Base-by-base conservation (phyloP, 176 grass and related monocot species). In the Lolium rigidum region DNA sequence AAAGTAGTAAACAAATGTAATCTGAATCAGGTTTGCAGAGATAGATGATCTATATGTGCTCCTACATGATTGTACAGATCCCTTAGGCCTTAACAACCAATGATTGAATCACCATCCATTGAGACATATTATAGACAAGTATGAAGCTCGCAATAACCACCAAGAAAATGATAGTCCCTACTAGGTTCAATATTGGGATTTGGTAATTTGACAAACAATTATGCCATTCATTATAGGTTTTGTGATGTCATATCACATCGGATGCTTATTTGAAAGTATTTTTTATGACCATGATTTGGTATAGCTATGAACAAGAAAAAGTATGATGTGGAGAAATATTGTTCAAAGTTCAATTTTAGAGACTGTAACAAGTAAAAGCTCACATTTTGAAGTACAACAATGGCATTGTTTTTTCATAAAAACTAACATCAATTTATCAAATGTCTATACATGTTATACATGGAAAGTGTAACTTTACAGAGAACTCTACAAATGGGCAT, bases 1-100 rank as follows among this genome's bases (percentile, higher is more conserved):
- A 60, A 86, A 31, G 11, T 50, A 31, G 60, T 59, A 18, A 71
- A 11, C 3, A 84, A 38, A 90, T 62, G 11, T 51, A 39, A 52
- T 52, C 62, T 60, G 22, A 70, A 77, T 14, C 35, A 65, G 54
- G 11, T 31, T 31, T 62, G 37, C 12, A 31, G 37, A 70, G 55
- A 67, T 9, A 86, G 59, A 17, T 80, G 16, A 18, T 78, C 46
- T 71, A 12, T 71, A 13, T 70, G 59, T 61, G 41, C 41, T 35
- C 2, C 31, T 35, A 18, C 10, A 12, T 15, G 20, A 18, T 55
- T 86, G 57, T 65, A 63, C 18, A 57, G 57, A 67, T 75, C 57
- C 31, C 39, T 73, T 31, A 65, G 5, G 31, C 31, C 31, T 35
- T 35, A 35, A 35, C 31, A 58, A 78, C 51, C 77, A 22, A 52